Base-by-base conservation (phyloP, 2,329 filamentous ascomycete genomes). In the Aspergillus novofumigatus region DNA sequence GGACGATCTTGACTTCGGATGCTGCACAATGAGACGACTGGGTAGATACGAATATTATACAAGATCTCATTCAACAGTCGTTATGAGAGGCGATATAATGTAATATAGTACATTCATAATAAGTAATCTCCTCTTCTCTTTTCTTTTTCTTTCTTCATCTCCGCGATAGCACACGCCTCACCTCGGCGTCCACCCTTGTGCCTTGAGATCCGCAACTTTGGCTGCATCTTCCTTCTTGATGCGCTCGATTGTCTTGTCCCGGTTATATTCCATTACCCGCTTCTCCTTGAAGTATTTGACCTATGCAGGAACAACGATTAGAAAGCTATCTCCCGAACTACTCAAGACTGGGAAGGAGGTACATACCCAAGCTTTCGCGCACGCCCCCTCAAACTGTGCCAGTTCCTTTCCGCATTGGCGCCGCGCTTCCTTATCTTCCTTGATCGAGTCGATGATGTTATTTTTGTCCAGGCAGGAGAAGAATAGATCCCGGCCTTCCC, bases 201-300 rank as follows among this genome's bases (percentile, higher is more conserved):
- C 60, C 62, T 75, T 76, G 57, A 74, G 59, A 56, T 78, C 72
- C 47, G 73, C 67, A 72, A 90, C 81, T 74, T 83, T 81, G 62
- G 82, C 79, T 11, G 89, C 90, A 61, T 89, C 89, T 72, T 93
- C 88, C 49, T 81, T 82, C 71, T 88, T 82, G 66, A 96, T 83
- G 70, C 86, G 85, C 67, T 89, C 87, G 62, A 96, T 79, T 25
- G 91, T 89, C 76, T 87, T 81, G 69, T 90, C 88, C 76, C 93
- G 91, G 67, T 96, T 90, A 69, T 90, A 83, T 66, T 99, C 94
- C 77, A 95, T 93, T 38, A 97, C 91, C 68, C 94, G 83, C 78
- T 92, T 89, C 76, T 97, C 92, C 81, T 97, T 97, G 78, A 99
- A 99, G 76, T 99, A 97, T 77, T 92, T 91, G 59, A 97, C 90